A percentile compares a stretch with the other conserved stretches of the same genome.
phyloP scores from a whole-genome alignment of 2,329 filamentous ascomycete genomes.

The Hypoxylon sp. region DNA sequence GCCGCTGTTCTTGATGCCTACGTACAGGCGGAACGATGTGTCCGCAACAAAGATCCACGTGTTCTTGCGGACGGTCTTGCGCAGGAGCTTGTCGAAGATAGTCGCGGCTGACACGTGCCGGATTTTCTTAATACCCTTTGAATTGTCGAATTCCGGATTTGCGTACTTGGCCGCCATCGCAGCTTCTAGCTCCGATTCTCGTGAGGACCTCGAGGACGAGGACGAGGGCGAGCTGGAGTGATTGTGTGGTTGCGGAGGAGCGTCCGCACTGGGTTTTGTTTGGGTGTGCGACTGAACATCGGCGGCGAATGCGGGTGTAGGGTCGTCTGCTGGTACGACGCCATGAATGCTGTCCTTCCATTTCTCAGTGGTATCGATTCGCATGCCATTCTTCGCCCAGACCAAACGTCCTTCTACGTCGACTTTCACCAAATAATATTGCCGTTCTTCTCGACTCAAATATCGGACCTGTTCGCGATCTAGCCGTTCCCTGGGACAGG shows the following conservation, averaged over 20 bases:
- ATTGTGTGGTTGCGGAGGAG: conserved; percentile 44
- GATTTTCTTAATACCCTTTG: conserved; percentile 67
- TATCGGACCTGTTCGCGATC: conserved; percentile 88
- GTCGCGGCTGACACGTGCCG: conserved; percentile 79
- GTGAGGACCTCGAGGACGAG: conserved; percentile 55
- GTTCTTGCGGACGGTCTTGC: conserved; percentile 85
- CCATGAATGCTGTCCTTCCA: conserved; percentile 86
- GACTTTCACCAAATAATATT: conserved; percentile 84
- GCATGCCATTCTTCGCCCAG: conserved; percentile 86
- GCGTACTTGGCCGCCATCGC: conserved; percentile 76
- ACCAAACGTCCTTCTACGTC: conserved; percentile 82
- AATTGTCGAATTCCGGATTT: conserved; percentile 72
- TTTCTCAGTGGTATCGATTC: conserved; percentile 81
- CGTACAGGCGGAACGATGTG: conserved; percentile 85
- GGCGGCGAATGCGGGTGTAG: conserved; percentile 67
- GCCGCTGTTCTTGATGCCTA: conserved; percentile 90
- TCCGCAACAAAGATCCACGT: conserved; percentile 96
- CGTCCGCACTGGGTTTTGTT: conserved; percentile 48
- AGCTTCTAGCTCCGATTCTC: conserved; percentile 67
- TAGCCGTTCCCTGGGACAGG: conserved; percentile 80
- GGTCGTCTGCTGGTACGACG: conserved; percentile 74
- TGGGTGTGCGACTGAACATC: conserved; percentile 52
- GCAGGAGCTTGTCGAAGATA: conserved; percentile 82
- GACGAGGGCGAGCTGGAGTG: conserved; percentile 26
- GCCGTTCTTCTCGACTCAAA: conserved; percentile 83